Base-by-base conservation (phyloP, 306 rosid species). In the Cucurbita moschata region DNA sequence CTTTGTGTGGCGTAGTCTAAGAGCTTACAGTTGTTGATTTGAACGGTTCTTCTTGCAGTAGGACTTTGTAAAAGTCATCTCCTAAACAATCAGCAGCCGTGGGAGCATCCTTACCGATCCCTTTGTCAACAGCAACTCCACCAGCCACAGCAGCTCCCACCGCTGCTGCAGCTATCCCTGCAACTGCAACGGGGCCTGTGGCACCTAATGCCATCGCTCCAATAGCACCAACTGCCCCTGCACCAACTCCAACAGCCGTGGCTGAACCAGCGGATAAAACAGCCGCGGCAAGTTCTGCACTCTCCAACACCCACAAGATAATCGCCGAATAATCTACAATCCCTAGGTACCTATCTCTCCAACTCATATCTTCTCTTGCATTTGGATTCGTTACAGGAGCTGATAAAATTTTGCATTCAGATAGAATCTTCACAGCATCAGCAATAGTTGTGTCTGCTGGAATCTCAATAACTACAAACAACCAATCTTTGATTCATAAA, bases 1-100 rank as follows among this genome's bases (percentile, higher is more conserved):
- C 19, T 30, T 30, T 30, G 35, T 30, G 35, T 66, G 54, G 52
- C 72, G 19, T 16, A 40, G 47, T 65, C 58, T 50, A 47, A 26
- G 63, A 37, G 78, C 91, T 81, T 87, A 94, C 98, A 64, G 92
- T 87, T 69, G 97, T 87, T 75, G 98, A 94, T 84, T 87, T 94
- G 90, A 90, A 94, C 65, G 97, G 98, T 76, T 90, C 98, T 81
- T 94, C 96, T 77, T 79, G 84, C 75, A 94, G 90, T 55, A 89
- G 44, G 69, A 89, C 87, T 68, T 82, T 89, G 88, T 94, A 94
- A 77, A 94, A 94, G 79, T 90, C 96, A 37, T 86, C 78, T 35
- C 98, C 97, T 52, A 94, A 82, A 52, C 82, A 79, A 79, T 85
- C 87, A 74, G 87, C 96, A 46, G 86, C 95, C 61, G 87, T 80